Evolutionary conservation across 495 filamentous ascomycete species (phyloP), one percentile per base, ranked within the genome.

Genomic region (Talaromyces proteolyticus): DNA sequence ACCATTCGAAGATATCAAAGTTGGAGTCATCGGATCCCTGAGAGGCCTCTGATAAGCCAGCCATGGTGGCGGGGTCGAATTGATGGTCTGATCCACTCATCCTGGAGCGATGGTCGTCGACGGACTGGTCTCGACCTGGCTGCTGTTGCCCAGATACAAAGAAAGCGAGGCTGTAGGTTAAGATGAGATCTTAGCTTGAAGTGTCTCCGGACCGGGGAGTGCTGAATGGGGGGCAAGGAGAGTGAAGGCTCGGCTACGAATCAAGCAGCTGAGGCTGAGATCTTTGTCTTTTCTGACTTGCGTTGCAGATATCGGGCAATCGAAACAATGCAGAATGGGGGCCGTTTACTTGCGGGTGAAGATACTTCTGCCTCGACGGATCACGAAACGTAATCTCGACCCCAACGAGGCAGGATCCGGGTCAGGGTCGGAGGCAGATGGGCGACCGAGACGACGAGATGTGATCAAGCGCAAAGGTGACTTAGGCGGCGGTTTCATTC

Each of bases 1-100:
- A 87, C 93, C 93, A 98, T 51, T 89, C 86, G 63, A 96, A 82
- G 51, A 96, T 85, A 65, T 96, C 92, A 64, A 76, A 72, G 46
- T 67, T 70, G 57, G 73, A 62, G 45, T 69, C 64, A 42, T 68
- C 57, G 46, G 62, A 42, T 10, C 63, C 67, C 14, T 65, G 65
- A n/a, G 51, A 63, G 52, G 63, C 53, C 46, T 70, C 62, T 46
- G 60, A 56, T 44, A 71, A 49, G 29, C 63, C 70, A 47, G 68
- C 54, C 63, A 71, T 68, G 22, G 67, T 63, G 39, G 67, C 65
- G 46, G 62, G 69, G 41, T 75, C 61, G 56, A 74, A 66, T 18
- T 65, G 61, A 12, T 59, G 58, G 20, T 63, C 62, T 20, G 61
- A 60, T 38, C 53, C 55, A 51, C 65, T 61, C 67, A 71, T 71